Percentiles rank a stretch among this genome's conserved stretches.
phyloP scores from a whole-genome alignment of 192 early-diverging fungal genomes.

The Gonapodya sp. region DNA sequence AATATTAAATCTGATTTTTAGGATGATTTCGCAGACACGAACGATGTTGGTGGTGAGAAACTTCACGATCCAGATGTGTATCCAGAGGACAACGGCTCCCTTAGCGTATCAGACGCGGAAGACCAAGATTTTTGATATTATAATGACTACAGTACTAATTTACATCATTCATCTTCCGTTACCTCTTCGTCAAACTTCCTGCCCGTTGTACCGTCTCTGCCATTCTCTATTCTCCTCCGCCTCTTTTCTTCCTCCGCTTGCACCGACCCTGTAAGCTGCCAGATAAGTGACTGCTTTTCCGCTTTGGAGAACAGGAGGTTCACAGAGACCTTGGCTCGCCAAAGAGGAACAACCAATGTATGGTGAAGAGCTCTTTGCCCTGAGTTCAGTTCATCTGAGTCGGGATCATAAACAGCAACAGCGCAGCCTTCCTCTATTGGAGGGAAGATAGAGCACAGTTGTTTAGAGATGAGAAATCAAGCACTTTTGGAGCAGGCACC shows the following conservation, averaged over 20 bases:
- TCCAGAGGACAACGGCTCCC: background rate
- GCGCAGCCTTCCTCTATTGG: background rate
- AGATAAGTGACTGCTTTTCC: constrained; percentile 43
- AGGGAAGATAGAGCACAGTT: too few relatives aligned
- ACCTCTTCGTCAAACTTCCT: background rate
- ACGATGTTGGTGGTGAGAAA: background rate
- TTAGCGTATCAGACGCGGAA: background rate
- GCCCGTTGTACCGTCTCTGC: background rate
- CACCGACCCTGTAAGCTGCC: constrained; percentile 25
- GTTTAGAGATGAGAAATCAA: too few relatives aligned
- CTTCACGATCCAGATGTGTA: background rate
- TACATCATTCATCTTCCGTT: background rate
- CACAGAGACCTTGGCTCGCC: constrained; percentile 61
- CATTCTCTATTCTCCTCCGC: constrained; percentile 10
- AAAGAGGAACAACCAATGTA: constrained; percentile 52
- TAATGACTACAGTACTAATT: background rate
- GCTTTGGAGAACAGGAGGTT: constrained; percentile 66
- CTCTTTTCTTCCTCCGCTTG: constrained; percentile 6
- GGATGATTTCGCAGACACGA: background rate
- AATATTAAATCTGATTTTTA: too few relatives aligned
- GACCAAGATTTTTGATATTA: background rate
- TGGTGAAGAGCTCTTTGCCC: constrained; percentile 11
- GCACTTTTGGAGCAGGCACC: background rate
- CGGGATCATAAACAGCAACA: background rate
- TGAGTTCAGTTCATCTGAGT: background rate